Conservation (phyloP, 2,329 filamentous ascomycete genomes). For the Helminthosporium solani region DNA sequence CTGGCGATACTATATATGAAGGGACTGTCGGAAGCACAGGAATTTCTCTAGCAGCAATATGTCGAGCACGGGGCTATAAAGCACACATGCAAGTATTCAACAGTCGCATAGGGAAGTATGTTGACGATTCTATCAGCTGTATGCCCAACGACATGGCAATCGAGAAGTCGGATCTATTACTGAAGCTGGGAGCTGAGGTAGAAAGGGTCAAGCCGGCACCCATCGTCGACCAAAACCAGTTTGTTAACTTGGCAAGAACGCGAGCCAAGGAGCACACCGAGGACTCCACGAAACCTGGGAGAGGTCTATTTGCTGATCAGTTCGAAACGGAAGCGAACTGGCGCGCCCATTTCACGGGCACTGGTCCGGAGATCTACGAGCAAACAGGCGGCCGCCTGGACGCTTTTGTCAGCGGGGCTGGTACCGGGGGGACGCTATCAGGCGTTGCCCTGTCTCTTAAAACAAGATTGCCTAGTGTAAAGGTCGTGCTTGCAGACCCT, state of each 20-base stretch:
- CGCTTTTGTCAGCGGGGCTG: slow-evolving; percentile 90
- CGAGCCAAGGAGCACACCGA: slow-evolving; percentile 74
- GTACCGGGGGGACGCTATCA: slow-evolving; percentile 90
- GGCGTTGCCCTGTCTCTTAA: slow-evolving; percentile 85
- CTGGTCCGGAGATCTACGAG: slow-evolving; percentile 83
- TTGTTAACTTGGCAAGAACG: slow-evolving; percentile 84
- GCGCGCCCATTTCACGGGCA: slow-evolving; percentile 76
- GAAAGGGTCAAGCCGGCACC: slow-evolving; percentile 88
- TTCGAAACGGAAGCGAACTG: slow-evolving; percentile 93
- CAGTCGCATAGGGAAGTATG: neutral
- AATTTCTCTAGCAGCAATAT: slow-evolving; percentile 88
- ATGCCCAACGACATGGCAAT: slow-evolving; percentile 90
- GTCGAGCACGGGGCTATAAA: slow-evolving; percentile 82
- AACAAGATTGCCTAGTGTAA: slow-evolving; percentile 62
- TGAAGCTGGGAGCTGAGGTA: slow-evolving; percentile 87
- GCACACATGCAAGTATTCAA: slow-evolving; percentile 70
- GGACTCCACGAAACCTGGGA: slow-evolving; percentile 59
- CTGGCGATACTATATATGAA: slow-evolving; percentile 94
- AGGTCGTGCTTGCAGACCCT: slow-evolving; percentile 85
- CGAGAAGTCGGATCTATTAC: slow-evolving; percentile 87
- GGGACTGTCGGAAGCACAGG: slow-evolving; percentile 95
- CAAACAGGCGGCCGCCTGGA: slow-evolving; percentile 76
- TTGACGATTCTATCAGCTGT: slow-evolving; percentile 54
- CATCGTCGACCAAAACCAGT: slow-evolving; percentile 90
- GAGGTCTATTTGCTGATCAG: slow-evolving; percentile 92